These are phyloP conservation scores for Coffea eugenioides DNA, from an alignment of 257 asterid genomes.

Conservation along the genomic window DNA sequence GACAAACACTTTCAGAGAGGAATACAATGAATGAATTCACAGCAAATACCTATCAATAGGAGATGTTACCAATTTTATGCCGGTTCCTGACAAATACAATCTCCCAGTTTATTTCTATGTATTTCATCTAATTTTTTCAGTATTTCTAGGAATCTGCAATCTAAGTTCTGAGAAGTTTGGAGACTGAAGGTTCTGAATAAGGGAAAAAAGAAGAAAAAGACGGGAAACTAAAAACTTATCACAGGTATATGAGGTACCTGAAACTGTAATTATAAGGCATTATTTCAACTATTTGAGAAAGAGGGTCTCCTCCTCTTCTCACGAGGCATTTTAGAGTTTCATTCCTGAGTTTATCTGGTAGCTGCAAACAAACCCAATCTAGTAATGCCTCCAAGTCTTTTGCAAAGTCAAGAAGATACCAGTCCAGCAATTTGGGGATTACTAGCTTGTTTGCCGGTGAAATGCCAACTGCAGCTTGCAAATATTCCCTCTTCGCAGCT, in stretches of 20 bases:
- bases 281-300: slow-evolving; percentile 49
- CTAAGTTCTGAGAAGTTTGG: neutral
- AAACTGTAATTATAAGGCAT: slow-evolving; percentile 67
- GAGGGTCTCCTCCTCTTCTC: slow-evolving; percentile 42
- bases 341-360: slow-evolving; percentile 54
- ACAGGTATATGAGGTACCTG: slow-evolving; percentile 66
- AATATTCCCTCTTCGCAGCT: slow-evolving; percentile 63
- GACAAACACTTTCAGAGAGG: neutral
- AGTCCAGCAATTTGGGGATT: slow-evolving; percentile 72
- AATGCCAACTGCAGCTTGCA: slow-evolving; percentile 70
- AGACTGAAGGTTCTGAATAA: neutral
- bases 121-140: neutral
- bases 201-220: neutral
- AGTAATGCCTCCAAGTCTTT: slow-evolving; percentile 70
- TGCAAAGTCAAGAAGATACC: slow-evolving; percentile 84
- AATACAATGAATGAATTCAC: neutral
- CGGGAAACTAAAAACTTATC: neutral
- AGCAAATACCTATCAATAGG: neutral
- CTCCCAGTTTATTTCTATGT: neutral
- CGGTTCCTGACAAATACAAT: neutral
- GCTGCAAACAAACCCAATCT: slow-evolving; percentile 80
- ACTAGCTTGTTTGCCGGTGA: slow-evolving; percentile 54
- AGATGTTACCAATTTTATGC: neutral
- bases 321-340: slow-evolving; percentile 48
- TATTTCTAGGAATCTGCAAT: neutral